A percentile compares a stretch with the other conserved stretches of the same genome.
Evolutionary conservation across 2,329 filamentous ascomycete species (phyloP).

Genomic region (Fusarium aywerte): DNA sequence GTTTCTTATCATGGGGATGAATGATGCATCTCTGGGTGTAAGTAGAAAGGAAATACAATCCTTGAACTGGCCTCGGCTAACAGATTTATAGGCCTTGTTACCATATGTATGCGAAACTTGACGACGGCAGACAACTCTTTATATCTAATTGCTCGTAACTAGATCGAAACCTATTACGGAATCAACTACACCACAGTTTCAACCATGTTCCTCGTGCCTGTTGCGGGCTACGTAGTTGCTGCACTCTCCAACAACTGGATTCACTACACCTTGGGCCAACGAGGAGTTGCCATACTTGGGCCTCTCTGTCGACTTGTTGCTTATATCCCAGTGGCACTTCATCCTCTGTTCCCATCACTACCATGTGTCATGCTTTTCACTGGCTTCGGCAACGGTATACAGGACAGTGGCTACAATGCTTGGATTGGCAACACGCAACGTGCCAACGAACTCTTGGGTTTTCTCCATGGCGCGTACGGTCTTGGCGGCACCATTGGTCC

Average conservation of each 20-base stretch:
- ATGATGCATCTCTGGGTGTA: slow-evolving; percentile 73
- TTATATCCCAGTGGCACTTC: slow-evolving; percentile 72
- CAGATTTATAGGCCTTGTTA: slow-evolving; percentile 56
- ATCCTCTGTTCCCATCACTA: slow-evolving; percentile 75
- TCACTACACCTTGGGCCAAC: slow-evolving; percentile 73
- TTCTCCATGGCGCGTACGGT: slow-evolving; percentile 78
- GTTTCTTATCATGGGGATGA: slow-evolving; percentile 74
- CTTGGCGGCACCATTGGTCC: slow-evolving; percentile 76
- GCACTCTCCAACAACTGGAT: slow-evolving; percentile 73
- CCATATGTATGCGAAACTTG: slow-evolving; percentile 54
- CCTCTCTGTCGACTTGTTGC: slow-evolving; percentile 71
- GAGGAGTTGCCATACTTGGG: slow-evolving; percentile 74
- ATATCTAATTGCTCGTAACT: neutral
- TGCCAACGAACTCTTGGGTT: slow-evolving; percentile 77
- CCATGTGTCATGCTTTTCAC: slow-evolving; percentile 72
- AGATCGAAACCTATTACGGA: slow-evolving; percentile 63
- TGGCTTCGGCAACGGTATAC: slow-evolving; percentile 77
- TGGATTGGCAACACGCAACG: slow-evolving; percentile 77
- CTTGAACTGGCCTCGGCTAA: slow-evolving; percentile 15
- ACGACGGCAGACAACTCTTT: neutral
- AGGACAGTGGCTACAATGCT: slow-evolving; percentile 69
- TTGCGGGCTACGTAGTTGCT: slow-evolving; percentile 71
- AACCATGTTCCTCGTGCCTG: slow-evolving; percentile 73
- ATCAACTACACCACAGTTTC: slow-evolving; percentile 72
- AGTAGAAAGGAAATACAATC: too few species aligned